These are phyloP conservation scores for Pseudocercospora macadamiae DNA, from an alignment of 2,329 filamentous ascomycete genomes.

Conservation along the genomic window DNA sequence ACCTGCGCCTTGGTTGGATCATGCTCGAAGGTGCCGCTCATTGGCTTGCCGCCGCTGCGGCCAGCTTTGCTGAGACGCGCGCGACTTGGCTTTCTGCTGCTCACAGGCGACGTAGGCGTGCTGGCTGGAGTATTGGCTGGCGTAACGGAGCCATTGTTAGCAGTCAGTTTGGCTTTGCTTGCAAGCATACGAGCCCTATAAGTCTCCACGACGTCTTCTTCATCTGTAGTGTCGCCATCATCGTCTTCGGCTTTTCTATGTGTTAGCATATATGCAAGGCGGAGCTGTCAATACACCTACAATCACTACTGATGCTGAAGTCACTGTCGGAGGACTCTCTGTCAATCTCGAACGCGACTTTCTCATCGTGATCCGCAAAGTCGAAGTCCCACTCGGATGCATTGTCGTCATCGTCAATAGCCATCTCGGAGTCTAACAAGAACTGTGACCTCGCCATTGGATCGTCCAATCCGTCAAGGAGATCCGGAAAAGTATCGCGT, in stretches of 20 bases:
- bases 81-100: constrained; percentile 1
- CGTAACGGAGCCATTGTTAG: constrained; percentile 4
- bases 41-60: constrained; percentile 15
- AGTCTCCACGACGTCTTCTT: constrained; percentile 37
- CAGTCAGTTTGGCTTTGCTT: constrained; percentile 20
- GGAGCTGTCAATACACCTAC: not conserved
- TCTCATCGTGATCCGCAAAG: constrained; percentile 39
- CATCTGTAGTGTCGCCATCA: constrained; percentile 42
- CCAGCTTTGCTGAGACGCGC: not conserved
- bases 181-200: constrained; percentile 26
- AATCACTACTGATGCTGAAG: constrained; percentile 25
- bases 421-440: constrained; percentile 28
- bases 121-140: constrained; percentile 22
- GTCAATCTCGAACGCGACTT: constrained; percentile 34
- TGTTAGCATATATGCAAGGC: constrained; percentile 29
- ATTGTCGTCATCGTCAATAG: constrained; percentile 32
- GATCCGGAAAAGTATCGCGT: constrained; percentile 39
- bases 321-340: constrained; percentile 35
- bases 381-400: constrained; percentile 36
- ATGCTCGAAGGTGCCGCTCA: constrained; percentile 25
- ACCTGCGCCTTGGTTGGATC: constrained; percentile 28
- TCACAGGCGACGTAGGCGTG: constrained; percentile 27
- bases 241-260: constrained; percentile 37
- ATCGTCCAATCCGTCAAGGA: constrained; percentile 36
- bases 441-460: constrained; percentile 20